These are phyloP conservation scores for Chiua virens DNA, from an alignment of 768 basidiomycete species.

Conservation along the genomic window DNA sequence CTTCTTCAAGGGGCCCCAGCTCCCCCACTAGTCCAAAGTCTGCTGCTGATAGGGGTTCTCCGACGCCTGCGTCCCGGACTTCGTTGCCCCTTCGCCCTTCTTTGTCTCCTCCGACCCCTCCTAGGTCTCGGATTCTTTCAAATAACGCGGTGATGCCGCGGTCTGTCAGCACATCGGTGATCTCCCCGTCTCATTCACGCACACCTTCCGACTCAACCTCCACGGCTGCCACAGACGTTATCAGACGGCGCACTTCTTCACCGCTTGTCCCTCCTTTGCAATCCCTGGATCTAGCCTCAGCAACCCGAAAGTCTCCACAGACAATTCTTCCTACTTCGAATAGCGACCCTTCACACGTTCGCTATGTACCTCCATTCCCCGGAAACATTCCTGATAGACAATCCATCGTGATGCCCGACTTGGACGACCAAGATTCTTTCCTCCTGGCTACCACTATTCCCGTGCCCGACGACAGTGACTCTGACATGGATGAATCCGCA, in stretches of 20 bases:
- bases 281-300: constrained; percentile 33
- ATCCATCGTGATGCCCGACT: constrained; percentile 44
- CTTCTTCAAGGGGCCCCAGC: constrained; percentile 38
- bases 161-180: constrained; percentile 40
- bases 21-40: constrained; percentile 46
- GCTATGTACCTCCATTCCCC: constrained; percentile 4
- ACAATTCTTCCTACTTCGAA: constrained; percentile 37
- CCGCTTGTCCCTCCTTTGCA: constrained; percentile 38
- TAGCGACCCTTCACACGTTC: constrained; percentile 26
- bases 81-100: constrained; percentile 49
- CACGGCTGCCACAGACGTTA: constrained; percentile 23
- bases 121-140: constrained; percentile 43
- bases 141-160: constrained; percentile 38
- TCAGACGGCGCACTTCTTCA: constrained; percentile 49
- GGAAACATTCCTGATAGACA: constrained; percentile 41
- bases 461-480: constrained; percentile 74
- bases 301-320: constrained; percentile 41
- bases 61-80: constrained; percentile 41
- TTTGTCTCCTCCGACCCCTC: constrained; percentile 45
- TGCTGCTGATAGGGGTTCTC: constrained; percentile 38
- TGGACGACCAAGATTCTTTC: constrained; percentile 56
- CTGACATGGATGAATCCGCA: constrained; percentile 54
- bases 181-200: constrained; percentile 39
- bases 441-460: constrained; percentile 72
- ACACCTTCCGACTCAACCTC: constrained; percentile 43